Base-by-base conservation (phyloP, 2,329 filamentous ascomycete genomes). In the Fusarium nelsonii region DNA sequence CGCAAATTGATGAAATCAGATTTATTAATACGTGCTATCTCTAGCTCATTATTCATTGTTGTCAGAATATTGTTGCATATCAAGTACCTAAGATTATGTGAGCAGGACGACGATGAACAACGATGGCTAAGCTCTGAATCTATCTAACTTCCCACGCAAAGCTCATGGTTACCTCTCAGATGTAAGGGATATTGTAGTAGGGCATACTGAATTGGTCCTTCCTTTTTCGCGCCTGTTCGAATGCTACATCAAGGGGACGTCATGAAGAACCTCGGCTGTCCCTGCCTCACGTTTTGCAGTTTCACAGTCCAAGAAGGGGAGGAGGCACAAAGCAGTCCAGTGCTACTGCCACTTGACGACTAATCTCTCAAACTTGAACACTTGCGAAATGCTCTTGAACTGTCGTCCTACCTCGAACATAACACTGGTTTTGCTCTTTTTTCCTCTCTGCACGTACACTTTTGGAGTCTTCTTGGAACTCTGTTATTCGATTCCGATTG, bases 381-480 rank as follows among this genome's bases (percentile, higher is more conserved):
- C 37, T 65, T 46, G 36, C 65, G 53, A 40, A 37, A 65, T 63
- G 32, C 23, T 34, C 53, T 48, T 65, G 60, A 63, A 65, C 63
- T 49, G 44, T 50, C 45, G 48, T 71, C 63, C 26, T 55, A 60
- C 58, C 61, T 45, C 15, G 23, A 43, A 28, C 46, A 50, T 34
- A 46, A 44, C 37, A 34, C 53, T 36, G 39, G 51, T 18, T 32
- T 26, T 44, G 36, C 12, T 50, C 26, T 32, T 51, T 32, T 50
- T 54, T 69, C 56, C 32, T 39, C 44, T 58, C 37, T 37, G 28
- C 51, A 16, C 30, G 45, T 37, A 33, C 56, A 41, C 49, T 70
- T 70, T 70, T 70, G 68, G 68, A 53, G 56, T 54, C 48, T 71
- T 70, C 59, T 71, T 71, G 68, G 68, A 63, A 58, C 68, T 62